A percentile compares a stretch with the other conserved stretches of the same genome.
phyloP scores from a whole-genome alignment of 208 protist species.

The Trypanosoma cruzi region DNA sequence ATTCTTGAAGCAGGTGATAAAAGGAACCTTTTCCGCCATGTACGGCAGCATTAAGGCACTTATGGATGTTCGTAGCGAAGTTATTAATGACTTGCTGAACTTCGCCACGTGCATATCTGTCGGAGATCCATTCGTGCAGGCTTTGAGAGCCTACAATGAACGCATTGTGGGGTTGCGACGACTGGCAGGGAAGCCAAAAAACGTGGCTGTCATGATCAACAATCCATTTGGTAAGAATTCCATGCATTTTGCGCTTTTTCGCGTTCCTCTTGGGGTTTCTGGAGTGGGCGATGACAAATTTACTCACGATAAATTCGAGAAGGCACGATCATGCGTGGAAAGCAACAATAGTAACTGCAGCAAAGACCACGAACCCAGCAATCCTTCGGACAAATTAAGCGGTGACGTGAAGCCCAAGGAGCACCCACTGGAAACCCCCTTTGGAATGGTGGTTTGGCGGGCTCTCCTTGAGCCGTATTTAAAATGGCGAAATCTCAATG shows the following conservation, averaged over 20 bases:
- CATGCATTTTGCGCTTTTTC: constrained; percentile 26
- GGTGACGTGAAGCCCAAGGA: background rate
- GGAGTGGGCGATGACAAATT: background rate
- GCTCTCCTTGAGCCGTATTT: constrained; percentile 17
- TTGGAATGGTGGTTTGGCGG: constrained; percentile 30
- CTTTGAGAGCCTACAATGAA: constrained; percentile 18
- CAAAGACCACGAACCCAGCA: background rate
- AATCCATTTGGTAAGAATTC: constrained; percentile 15
- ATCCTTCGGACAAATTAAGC: background rate
- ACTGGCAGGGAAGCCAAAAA: constrained; percentile 12
- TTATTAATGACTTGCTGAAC: constrained; percentile 32
- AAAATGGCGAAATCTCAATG: constrained; percentile 3
- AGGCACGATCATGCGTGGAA: background rate
- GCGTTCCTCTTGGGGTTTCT: constrained; percentile 8
- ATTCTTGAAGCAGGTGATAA: constrained; percentile 33
- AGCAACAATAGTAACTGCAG: background rate
- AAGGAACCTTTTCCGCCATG: constrained; percentile 34
- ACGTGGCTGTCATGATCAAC: constrained; percentile 33
- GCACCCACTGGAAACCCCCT: constrained; percentile 13
- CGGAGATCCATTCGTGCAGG: constrained; percentile 26
- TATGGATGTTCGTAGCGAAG: constrained; percentile 35
- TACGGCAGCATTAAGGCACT: constrained; percentile 33
- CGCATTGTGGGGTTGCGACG: constrained; percentile 19
- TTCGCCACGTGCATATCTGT: constrained; percentile 25
- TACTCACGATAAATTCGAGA: background rate